Percentiles rank a stretch among this genome's conserved stretches.
Conservation (phyloP, 805 yeast genomes). For the Pichia deserticola region DNA sequence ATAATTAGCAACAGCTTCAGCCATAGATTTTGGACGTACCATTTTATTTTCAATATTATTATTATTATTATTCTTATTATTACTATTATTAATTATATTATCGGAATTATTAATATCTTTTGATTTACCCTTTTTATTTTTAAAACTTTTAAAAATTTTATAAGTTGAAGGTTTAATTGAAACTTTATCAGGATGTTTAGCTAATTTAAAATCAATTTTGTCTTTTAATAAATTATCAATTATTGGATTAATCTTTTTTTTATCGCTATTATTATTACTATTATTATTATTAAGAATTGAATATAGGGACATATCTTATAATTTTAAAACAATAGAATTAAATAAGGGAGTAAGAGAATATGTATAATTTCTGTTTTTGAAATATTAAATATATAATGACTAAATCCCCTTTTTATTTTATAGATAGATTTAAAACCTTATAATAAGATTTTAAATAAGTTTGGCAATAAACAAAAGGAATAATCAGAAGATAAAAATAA, state of each 20-base stretch:
- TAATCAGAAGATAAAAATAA: too few species aligned
- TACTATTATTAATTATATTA: background rate
- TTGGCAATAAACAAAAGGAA: too few species aligned
- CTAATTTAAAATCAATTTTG: slow-evolving; percentile 58
- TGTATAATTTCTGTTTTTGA: too few species aligned
- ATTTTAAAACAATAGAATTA: too few species aligned
- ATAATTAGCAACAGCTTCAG: slow-evolving; percentile 53
- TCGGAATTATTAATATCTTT: background rate
- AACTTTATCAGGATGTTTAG: slow-evolving; percentile 45
- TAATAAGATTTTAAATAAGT: too few species aligned
- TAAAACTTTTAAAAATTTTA: slow-evolving; percentile 29
- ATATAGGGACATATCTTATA: too few species aligned
- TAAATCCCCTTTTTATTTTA: too few species aligned
- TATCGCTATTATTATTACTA: background rate
- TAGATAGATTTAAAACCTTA: too few species aligned
- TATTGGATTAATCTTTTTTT: slow-evolving; percentile 2
- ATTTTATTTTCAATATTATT: slow-evolving; percentile 5
- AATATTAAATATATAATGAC: too few species aligned
- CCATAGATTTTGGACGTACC: slow-evolving; percentile 40
- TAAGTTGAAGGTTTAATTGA: slow-evolving; percentile 42
- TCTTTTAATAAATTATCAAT: slow-evolving; percentile 37
- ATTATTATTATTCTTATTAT: background rate
- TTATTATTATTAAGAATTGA: background rate
- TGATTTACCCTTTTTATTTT: slow-evolving; percentile 1
- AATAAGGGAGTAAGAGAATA: too few species aligned